These are phyloP conservation scores for Rhytidiadelphus loreus DNA, from an alignment of 225 moss, liverwort and hornwort genomes.

Conservation along the genomic window DNA sequence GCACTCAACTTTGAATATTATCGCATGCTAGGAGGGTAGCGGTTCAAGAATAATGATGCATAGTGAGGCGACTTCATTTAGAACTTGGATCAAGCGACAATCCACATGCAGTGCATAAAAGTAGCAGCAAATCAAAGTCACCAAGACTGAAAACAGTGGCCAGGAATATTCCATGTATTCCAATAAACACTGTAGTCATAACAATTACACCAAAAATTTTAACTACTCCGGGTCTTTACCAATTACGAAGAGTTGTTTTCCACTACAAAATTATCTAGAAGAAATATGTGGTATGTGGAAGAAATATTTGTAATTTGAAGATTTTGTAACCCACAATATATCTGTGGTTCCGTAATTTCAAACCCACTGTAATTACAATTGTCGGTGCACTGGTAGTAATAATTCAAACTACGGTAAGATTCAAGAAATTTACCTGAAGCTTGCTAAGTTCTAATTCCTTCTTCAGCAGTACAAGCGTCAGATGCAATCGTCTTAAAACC, in stretches of 20 bases:
- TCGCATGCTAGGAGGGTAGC: background rate
- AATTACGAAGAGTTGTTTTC: background rate
- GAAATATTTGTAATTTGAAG: background rate
- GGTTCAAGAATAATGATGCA: background rate
- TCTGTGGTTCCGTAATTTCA: background rate
- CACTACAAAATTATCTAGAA: background rate
- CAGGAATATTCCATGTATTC: background rate
- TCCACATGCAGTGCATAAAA: background rate
- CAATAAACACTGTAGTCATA: background rate
- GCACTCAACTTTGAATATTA: background rate
- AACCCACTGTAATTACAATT: background rate
- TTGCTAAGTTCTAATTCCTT: constrained; percentile 96
- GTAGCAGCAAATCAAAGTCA: background rate
- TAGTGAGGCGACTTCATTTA: background rate
- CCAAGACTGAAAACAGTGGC: background rate
- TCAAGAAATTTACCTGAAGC: constrained; percentile 57
- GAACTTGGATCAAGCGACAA: background rate
- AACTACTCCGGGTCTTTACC: background rate
- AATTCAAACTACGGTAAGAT: background rate
- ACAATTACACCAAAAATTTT: background rate
- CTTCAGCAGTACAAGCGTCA: constrained; percentile 83
- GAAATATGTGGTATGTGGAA: background rate
- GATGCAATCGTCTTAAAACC: constrained; percentile 73
- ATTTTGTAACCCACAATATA: background rate
- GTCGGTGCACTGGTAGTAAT: background rate